Evolutionary conservation across 805 yeast genomes (phyloP).

Genomic region (Maudiozyma serrabonitensis): DNA sequence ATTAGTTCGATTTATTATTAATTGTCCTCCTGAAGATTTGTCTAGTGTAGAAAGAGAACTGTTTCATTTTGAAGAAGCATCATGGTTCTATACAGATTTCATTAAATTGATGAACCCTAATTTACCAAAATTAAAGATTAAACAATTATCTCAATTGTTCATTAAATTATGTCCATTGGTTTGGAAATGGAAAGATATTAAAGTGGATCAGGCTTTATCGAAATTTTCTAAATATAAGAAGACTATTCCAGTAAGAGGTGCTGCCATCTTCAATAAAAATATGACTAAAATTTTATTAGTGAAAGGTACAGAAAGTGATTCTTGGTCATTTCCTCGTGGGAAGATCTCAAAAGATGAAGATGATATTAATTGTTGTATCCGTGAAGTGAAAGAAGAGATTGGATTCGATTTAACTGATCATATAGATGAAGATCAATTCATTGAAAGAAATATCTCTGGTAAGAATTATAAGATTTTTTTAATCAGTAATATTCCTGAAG

Average conservation of each 20-base stretch:
- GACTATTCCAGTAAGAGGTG: constrained; percentile 92
- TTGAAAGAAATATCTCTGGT: constrained; percentile 73
- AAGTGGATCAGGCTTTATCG: constrained; percentile 61
- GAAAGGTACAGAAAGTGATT: constrained; percentile 68
- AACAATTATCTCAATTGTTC: constrained; percentile 58
- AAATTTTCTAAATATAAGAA: constrained; percentile 79
- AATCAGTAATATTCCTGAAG: constrained; percentile 69
- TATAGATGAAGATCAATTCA: constrained; percentile 58
- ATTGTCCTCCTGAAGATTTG: constrained; percentile 86
- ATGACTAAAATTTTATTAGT: constrained; percentile 68
- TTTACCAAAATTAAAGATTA: constrained; percentile 70
- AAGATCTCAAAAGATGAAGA: constrained; percentile 89
- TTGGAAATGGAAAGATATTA: constrained; percentile 72
- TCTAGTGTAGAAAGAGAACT: constrained; percentile 58
- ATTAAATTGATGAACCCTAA: constrained; percentile 60
- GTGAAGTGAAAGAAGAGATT: constrained; percentile 90
- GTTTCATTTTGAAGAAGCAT: constrained; percentile 96
- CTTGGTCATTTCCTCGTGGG: constrained; percentile 97
- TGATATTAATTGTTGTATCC: constrained; percentile 78
- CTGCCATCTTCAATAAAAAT: constrained; percentile 68
- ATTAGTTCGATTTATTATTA: constrained; percentile 79
- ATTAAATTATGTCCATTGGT: constrained; percentile 62
- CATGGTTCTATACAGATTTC: constrained; percentile 92
- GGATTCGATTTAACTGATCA: constrained; percentile 73
- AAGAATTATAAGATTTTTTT: constrained; percentile 80